Base-by-base conservation (phyloP, 23 red algal genomes). In the Gracilaria caudata region DNA sequence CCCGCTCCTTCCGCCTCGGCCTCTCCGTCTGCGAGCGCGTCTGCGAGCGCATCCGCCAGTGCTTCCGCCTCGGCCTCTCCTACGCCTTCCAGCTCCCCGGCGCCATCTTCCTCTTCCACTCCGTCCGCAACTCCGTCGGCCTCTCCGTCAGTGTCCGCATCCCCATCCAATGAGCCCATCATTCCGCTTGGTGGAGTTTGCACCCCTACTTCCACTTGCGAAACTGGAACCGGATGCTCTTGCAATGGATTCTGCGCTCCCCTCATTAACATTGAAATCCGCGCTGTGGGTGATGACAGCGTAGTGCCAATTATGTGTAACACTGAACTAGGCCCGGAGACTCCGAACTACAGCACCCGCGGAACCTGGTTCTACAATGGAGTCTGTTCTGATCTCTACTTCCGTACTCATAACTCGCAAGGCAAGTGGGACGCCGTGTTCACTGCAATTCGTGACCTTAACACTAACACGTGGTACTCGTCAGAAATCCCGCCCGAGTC, bases 161-260 rank as follows among this genome's bases (percentile, higher is more conserved):
- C n/a, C n/a, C n/a, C n/a, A n/a, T n/a, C n/a, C n/a, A n/a, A n/a
- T n/a, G n/a, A n/a, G n/a, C n/a, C n/a, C n/a, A n/a, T n/a, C n/a
- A 25, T 84, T 45, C 80, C 80, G 1, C 63, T 71, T 20, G 80
- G 80, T 6, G 61, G 60, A 29, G 60, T 41, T 5, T 84, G 80
- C 26, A 45, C 29, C 56, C 30, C 51, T 12, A 71, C 51, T 0
- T 7, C 4, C 37, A 53, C 39, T 6, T 84, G 80, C 45, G 63
- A 43, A 36, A 51, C 60, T 65, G 80, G 80, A 41, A 70, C 80
- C n/a, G 39, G 9, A 17, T 84, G 80, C 64, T 70, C 59, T 23
- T 84, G 60, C 60, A 51, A 37, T 32, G 63, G 80, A 25, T 60
- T 66, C 45, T 84, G 60, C 80, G 7, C 80, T 13, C 35, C 30